These are phyloP conservation scores for Drosera spatulata DNA, from an alignment of 179 eudicot genomes.

Conservation along the genomic window DNA sequence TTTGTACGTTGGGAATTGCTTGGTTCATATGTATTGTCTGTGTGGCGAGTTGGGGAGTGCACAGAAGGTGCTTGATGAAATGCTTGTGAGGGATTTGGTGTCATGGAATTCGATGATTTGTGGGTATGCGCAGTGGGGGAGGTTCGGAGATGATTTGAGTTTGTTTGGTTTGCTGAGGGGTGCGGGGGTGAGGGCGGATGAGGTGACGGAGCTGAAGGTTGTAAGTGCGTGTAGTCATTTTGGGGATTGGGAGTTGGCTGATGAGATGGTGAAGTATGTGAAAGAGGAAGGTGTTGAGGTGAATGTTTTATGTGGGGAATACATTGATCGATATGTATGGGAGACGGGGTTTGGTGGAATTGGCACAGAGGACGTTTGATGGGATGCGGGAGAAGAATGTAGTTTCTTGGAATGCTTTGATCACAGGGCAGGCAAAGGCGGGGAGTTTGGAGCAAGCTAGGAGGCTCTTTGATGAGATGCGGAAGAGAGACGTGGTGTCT, in stretches of 20 bases:
- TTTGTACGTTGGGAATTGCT: slow-evolving; percentile 45
- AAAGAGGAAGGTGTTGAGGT: slow-evolving; percentile 25
- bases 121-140: slow-evolving; percentile 40
- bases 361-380: slow-evolving; percentile 42
- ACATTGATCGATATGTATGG: slow-evolving; percentile 59
- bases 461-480: slow-evolving; percentile 50
- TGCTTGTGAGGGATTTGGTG: slow-evolving; percentile 51
- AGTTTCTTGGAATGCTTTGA: slow-evolving; percentile 65
- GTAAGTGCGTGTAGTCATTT: slow-evolving; percentile 47
- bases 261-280: slow-evolving; percentile 33
- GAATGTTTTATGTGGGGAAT: slow-evolving; percentile 61
- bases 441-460: slow-evolving; percentile 42
- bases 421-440: slow-evolving; percentile 35
- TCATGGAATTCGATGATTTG: slow-evolving; percentile 70
- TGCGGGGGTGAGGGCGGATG: slow-evolving; percentile 39
- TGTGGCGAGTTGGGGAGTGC: slow-evolving; percentile 38
- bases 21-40: slow-evolving; percentile 56
- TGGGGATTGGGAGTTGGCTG: slow-evolving; percentile 35
- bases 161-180: slow-evolving; percentile 34
- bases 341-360: slow-evolving; percentile 31
- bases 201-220: slow-evolving; percentile 57
- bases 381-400: slow-evolving; percentile 39
- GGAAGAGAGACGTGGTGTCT: slow-evolving; percentile 48
- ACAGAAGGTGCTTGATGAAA: slow-evolving; percentile 47
- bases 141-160: slow-evolving; percentile 28